Percentiles rank a stretch among this genome's conserved stretches.
These are phyloP conservation scores for Mallotus japonicus DNA, from an alignment of 441 rosid species.

Conservation along the genomic window DNA sequence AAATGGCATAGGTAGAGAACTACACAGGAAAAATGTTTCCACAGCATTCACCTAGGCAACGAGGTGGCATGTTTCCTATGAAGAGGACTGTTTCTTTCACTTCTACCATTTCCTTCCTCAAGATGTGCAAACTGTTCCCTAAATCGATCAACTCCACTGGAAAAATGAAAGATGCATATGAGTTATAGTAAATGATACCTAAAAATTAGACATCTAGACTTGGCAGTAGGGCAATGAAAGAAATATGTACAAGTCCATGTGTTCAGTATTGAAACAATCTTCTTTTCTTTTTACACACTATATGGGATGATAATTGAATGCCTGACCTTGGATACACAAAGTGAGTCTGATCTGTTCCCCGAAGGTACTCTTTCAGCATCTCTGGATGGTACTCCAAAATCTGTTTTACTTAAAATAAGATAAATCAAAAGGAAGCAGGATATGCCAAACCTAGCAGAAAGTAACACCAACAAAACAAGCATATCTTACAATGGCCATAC, in stretches of 20 bases:
- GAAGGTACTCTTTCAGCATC: conserved; percentile 88
- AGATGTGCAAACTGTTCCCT: conserved; percentile 91
- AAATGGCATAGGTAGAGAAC: conserved; percentile 7
- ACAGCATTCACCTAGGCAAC: conserved; percentile 69
- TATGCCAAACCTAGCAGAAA: conserved; percentile 13
- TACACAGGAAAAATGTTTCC: neutral
- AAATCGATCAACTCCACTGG: conserved; percentile 81
- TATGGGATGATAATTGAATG: neutral
- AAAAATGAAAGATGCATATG: conserved; percentile 16
- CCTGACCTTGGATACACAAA: conserved; percentile 96
- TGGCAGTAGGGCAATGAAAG: neutral
- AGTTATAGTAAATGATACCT: neutral
- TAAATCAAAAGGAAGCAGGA: conserved; percentile 14
- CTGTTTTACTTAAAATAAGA: conserved; percentile 43
- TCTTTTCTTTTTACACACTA: neutral
- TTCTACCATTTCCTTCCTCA: conserved; percentile 68
- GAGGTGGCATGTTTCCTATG: conserved; percentile 86
- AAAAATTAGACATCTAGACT: neutral
- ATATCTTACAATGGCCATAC: conserved; percentile 29
- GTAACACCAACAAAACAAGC: conserved; percentile 8
- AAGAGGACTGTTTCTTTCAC: conserved; percentile 51
- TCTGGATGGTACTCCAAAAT: conserved; percentile 99
- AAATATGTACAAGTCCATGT: no score
- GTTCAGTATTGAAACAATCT: no score
- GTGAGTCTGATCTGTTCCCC: conserved; percentile 79